Base-by-base conservation (phyloP, 768 basidiomycete species). In the Cyclocybe cylindracea region DNA sequence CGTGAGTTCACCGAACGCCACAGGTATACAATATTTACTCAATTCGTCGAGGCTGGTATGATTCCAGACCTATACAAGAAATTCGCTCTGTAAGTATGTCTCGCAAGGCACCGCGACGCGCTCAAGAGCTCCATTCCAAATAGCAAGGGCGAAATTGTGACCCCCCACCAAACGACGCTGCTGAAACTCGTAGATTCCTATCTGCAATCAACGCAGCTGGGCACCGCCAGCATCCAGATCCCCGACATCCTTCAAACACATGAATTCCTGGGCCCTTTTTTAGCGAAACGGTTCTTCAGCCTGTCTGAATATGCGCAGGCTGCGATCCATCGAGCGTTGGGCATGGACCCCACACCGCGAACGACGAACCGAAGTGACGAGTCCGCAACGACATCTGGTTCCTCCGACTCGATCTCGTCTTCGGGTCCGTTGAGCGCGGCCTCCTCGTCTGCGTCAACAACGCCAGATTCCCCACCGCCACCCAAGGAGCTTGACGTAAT, bases 101-200 rank as follows among this genome's bases (percentile, higher is more conserved):
- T 39, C 6, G 10, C 11, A 4, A 14, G 19, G 7, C 3, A 14
- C 33, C 19, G 6, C 43, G 34, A 10, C 18, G 18, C 46, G 16
- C 41, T 57, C 36, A 56, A 56, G 7, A 39, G 31, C 29, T 40
- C 33, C 40, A 2, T 31, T 35, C 40, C 32, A 36, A 44, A 32
- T 65, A 91, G 91, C 51, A 54, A 70, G 18, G 83, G 79, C 41
- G 92, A 94, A 69, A 76, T 85, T 10, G 80, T 94, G 37, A 84
- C 90, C 5, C 91, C 93, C 0, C 86, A 89, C 58, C 94, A 96
- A 66, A 91, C 86, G 4, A 89, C 83, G n/a, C 71, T 96, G 9
- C 80, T 97, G 51, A 95, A 94, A 68, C 74, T 96, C 11, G 72
- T 94, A 10, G 94, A 96, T 64, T 89, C 91, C 1, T 87, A 91